Evolutionary conservation across 108 stramenopile genomes (phyloP), one percentile per base, ranked within the genome.

Genomic region (Discostella pseudostelligera): DNA sequence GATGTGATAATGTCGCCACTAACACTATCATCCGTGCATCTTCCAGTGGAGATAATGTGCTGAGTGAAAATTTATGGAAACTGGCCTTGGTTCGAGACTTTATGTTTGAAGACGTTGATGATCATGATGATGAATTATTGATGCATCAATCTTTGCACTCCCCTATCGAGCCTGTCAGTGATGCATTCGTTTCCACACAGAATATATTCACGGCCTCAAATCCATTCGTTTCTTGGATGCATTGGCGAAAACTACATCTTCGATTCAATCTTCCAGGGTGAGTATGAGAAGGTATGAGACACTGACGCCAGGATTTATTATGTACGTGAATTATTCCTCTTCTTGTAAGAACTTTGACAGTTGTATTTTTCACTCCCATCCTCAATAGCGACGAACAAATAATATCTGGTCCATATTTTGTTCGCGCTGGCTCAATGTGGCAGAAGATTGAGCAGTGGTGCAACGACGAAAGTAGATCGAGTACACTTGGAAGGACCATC

Each of bases 391-490:
- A 39, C 8, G 25, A 39, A 35, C 51, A 42, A 43, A 19, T 63
- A 10, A 40, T 63, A 32, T 32, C 32, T 36, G 69, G 69, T 14
- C 67, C 81, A 0, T 77, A 72, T 40, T 83, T 74, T 37, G 53
- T 80, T 0, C 59, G 83, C n/a, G 78, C 83, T 21, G 80, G 80
- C 17, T 39, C 40, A 10, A 36, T 84, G 24, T 84, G 83, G 83
- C 17, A 61, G 42, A 62, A 65, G 45, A 62, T 84, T 17, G 80
- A 74, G 29, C 28, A 66, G 19, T 84, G 80, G 80, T 74, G 67
- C 28, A 58, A 78, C 28, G 25, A 60, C 43, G 48, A 71, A n/a
- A 45, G 29, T 22, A 29, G 56, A 20, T 55, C 70, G 14, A 25
- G 54, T 9, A 8, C 11, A 8, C 8, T 66, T 57, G 60, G 65